Conservation (phyloP, 1,139 yeast species). For the Ogataea hybrid region DNA sequence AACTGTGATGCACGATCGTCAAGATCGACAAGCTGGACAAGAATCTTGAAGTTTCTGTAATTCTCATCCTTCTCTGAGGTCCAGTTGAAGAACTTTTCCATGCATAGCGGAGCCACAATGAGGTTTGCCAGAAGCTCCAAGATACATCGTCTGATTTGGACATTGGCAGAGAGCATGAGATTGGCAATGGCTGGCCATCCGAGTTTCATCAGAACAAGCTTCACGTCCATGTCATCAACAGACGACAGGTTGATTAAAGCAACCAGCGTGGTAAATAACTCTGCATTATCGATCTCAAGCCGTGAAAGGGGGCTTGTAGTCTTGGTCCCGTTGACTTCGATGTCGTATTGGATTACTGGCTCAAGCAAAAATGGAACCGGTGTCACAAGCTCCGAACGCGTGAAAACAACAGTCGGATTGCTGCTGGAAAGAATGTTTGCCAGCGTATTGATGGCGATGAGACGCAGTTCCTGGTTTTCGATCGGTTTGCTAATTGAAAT, state of each 20-base stretch:
- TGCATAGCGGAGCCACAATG: slow-evolving; percentile 42
- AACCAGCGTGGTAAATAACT: slow-evolving; percentile 43
- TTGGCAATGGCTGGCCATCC: slow-evolving; percentile 38
- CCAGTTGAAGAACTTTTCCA: slow-evolving; percentile 50
- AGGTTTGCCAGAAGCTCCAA: slow-evolving; percentile 52
- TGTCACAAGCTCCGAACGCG: slow-evolving; percentile 40
- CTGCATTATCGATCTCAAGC: slow-evolving; percentile 35
- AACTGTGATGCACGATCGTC: slow-evolving; percentile 39
- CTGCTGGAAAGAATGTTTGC: slow-evolving; percentile 45
- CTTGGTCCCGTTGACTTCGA: slow-evolving; percentile 24
- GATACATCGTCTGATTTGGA: slow-evolving; percentile 41
- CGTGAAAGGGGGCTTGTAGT: slow-evolving; percentile 30
- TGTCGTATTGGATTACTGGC: slow-evolving; percentile 34
- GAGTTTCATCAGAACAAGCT: slow-evolving; percentile 38
- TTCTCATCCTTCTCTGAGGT: slow-evolving; percentile 13
- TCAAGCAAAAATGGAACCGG: slow-evolving; percentile 51
- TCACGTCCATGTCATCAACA: slow-evolving; percentile 28
- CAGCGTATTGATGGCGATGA: slow-evolving; percentile 35
- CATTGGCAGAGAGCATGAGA: slow-evolving; percentile 38
- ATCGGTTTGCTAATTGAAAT: slow-evolving; percentile 13
- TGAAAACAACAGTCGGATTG: slow-evolving; percentile 40
- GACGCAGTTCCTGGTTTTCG: slow-evolving; percentile 24
- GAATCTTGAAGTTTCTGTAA: slow-evolving; percentile 36
- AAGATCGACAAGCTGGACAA: slow-evolving; percentile 43
- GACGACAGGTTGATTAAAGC: slow-evolving; percentile 52